Evolutionary conservation across 139 green algal species (phyloP), one percentile per base, ranked within the genome.

Genomic region (Cymbomonas tetramitiformis): DNA sequence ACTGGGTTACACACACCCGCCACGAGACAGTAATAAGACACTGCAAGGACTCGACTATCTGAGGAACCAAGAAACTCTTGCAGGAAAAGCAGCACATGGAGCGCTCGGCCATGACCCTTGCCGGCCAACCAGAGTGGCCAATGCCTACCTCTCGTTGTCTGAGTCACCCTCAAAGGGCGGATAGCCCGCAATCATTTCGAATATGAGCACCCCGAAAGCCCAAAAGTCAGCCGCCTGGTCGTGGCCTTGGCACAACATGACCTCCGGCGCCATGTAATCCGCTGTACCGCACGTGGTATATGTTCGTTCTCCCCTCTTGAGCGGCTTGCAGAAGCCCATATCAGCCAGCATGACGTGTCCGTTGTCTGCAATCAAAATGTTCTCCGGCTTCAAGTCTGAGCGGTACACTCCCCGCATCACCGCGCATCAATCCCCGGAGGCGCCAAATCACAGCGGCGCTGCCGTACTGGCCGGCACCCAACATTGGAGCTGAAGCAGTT

Each of bases 301-400:
- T 38, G 66, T 51, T 23, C 59, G 59, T 24, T 66, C 31, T 26
- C 39, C 54, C 2, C 5, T 10, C 6, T 38, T 36, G 38, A 71
- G 19, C 38, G 26, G 26, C 38, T 71, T 71, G 4, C 56, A 41
- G 36, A 70, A 70, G 4, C 62, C 62, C 26, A 70, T 64, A 25
- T 70, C 62, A 1, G 40, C 30, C 12, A 70, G 46, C 18, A 43
- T 51, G 4, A 70, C 31, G n/a, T 56, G 58, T 6, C 62, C 62
- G 39, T 58, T 31, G n/a, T 3, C 31, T n/a, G 28, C 36, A 5
- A 70, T 32, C 18, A 70, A 46, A 30, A 70, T 38, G 40, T 70
- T 70, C 43, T 72, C 65, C 2, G 65, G 65, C 60, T 72, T 72
- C 3, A 72, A 39, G 56, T 72, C 57, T 51, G n/a, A n/a, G n/a